Conservation (phyloP, 768 basidiomycete species). For the Lactarius sanguifluus region DNA sequence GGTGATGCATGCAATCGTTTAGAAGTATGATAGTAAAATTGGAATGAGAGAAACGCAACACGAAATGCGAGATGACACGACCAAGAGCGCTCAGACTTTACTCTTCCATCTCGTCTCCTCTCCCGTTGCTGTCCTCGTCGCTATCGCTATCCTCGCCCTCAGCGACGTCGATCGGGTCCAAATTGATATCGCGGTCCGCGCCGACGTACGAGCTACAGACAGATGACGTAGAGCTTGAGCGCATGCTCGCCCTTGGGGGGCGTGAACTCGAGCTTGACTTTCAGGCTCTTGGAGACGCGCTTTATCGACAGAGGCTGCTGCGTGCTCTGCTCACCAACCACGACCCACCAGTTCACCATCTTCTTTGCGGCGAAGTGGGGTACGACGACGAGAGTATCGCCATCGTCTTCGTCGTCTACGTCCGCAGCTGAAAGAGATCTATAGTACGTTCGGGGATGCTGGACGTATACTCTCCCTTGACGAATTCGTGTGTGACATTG, state of each 20-base stretch:
- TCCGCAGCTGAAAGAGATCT: constrained; percentile 81
- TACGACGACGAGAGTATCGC: constrained; percentile 86
- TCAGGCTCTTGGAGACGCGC: constrained; percentile 71
- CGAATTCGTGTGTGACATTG: constrained; percentile 86
- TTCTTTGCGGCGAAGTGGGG: constrained; percentile 91
- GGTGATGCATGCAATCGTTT: not conserved
- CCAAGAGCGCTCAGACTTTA: too few relatives aligned
- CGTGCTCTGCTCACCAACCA: constrained; percentile 79
- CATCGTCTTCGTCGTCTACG: constrained; percentile 57
- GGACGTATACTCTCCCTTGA: constrained; percentile 82
- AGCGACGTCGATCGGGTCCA: constrained; percentile 82
- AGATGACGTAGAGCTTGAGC: constrained; percentile 88
- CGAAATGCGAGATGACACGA: not conserved
- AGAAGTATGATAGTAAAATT: not conserved
- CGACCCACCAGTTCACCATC: constrained; percentile 89
- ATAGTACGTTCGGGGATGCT: constrained; percentile 76
- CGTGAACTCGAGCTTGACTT: constrained; percentile 86
- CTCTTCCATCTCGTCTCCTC: constrained; percentile 50
- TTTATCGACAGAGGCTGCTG: constrained; percentile 83
- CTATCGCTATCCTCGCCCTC: constrained; percentile 88
- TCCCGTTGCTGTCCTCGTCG: constrained; percentile 52
- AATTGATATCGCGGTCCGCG: constrained; percentile 86
- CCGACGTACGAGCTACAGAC: constrained; percentile 90
- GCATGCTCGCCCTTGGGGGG: constrained; percentile 80
- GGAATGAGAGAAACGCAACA: not conserved